Evolutionary conservation across 495 filamentous ascomycete genomes (phyloP), one percentile per base, ranked within the genome.

Genomic region (Penicillium canescens): DNA sequence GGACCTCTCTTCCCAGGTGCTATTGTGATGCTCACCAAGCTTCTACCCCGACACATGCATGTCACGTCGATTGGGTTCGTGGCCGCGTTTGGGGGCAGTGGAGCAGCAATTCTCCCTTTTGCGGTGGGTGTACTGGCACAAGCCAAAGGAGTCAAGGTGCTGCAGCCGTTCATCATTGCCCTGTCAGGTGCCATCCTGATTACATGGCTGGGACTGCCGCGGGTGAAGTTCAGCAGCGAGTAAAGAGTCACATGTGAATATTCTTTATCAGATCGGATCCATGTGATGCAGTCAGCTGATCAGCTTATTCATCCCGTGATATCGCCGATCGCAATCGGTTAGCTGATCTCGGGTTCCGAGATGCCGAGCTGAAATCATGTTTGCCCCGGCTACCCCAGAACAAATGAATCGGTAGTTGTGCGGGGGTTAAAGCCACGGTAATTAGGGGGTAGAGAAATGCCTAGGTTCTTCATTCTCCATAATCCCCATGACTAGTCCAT

Each of bases 71-170:
- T 96, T 44, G 91, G 91, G 0, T 95, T 95, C 56, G 88, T 87
- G 2, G 86, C 87, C 9, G 89, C 91, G 0, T 86, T 92, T 70
- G 91, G 91, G 2, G 86, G 89, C 1, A 81, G 80, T 7, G 91
- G 91, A 0, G 91, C 89, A 3, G 89, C 90, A 0, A 66, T 93
- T 13, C 82, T 96, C 43, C 91, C 91, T 0, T 96, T 96, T 65
- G 87, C 82, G 0, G 87, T 96, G 1, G 91, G 91, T 1, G 89
- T 89, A 0, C 87, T 95, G 68, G 91, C 90, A 6, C 86, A 94
- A 67, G 82, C 79, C 13, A 87, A 82, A 66, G 91, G 91, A 13
- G 90, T 94, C 8, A 68, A 85, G 62, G 88, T 92, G 10, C 59
- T 93, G 58, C 89, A 92, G 71, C 90, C 90, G 12, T 82, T 92